Percentiles rank a stretch among this genome's conserved stretches.
These are phyloP conservation scores for Pseudisothecium myosuroides DNA, from an alignment of 225 moss, liverwort and hornwort genomes.

Conservation along the genomic window DNA sequence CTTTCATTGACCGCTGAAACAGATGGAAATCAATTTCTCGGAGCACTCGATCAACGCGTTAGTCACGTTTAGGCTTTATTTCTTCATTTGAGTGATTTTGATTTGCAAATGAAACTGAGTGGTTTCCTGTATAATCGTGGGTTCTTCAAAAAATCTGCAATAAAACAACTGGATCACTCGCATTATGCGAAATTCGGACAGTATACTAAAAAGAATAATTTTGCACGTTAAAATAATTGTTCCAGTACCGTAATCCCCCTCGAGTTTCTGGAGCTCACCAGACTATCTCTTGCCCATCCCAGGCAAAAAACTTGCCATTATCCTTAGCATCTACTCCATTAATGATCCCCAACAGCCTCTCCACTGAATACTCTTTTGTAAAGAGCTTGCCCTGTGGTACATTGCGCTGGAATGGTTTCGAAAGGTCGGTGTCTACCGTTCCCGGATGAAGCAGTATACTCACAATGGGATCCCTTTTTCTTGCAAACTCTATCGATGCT, in stretches of 20 bases:
- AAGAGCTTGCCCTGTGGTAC: constrained; percentile 87
- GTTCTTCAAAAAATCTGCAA: not conserved
- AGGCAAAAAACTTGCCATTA: constrained; percentile 84
- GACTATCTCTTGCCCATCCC: constrained; percentile 86
- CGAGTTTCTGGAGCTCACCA: constrained; percentile 11
- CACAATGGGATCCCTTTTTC: constrained; percentile 69
- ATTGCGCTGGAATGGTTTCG: constrained; percentile 89
- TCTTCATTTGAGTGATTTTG: not conserved
- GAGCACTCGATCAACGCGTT: not conserved
- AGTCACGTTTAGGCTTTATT: not conserved
- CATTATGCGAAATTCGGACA: not conserved
- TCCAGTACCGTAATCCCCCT: not conserved
- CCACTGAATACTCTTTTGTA: constrained; percentile 64
- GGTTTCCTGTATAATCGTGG: not conserved
- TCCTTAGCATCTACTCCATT: constrained; percentile 44
- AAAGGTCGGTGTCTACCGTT: constrained; percentile 86
- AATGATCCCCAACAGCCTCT: constrained; percentile 58
- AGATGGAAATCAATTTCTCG: too few relatives aligned
- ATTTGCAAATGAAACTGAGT: too few relatives aligned
- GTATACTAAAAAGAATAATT: not conserved
- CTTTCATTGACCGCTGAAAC: too few relatives aligned
- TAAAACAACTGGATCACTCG: not conserved
- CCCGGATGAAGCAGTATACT: constrained; percentile 87
- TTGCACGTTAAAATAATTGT: not conserved
- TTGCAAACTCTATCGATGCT: constrained; percentile 73